Evolutionary conservation across 2,329 filamentous ascomycete genomes (phyloP).

Genomic region (Trichoderma oligosporum): DNA sequence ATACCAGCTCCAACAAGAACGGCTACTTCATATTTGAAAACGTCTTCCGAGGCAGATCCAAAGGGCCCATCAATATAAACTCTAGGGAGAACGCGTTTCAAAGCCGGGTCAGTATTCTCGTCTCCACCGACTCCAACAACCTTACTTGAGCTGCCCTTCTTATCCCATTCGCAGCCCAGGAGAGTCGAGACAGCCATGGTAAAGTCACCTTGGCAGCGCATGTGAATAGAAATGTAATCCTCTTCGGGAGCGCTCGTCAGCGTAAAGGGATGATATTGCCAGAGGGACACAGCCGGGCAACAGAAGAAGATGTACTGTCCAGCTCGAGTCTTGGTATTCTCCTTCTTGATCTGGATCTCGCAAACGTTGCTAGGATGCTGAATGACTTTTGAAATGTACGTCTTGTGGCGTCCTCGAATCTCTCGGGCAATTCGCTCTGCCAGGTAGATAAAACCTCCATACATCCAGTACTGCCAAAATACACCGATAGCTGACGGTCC

Average conservation of each 20-base stretch:
- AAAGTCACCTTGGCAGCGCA: conserved; percentile 79
- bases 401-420: conserved; percentile 75
- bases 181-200: conserved; percentile 65
- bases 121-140: conserved; percentile 65
- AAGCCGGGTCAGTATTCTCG: conserved; percentile 62
- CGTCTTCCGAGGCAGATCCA: conserved; percentile 80
- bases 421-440: conserved; percentile 76
- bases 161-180: conserved; percentile 71
- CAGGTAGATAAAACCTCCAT: conserved; percentile 75
- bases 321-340: conserved; percentile 74
- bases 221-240: conserved; percentile 84
- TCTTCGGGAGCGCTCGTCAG: conserved; percentile 84
- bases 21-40: conserved; percentile 82
- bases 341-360: conserved; percentile 90
- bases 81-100: conserved; percentile 70
- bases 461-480: conserved; percentile 90
- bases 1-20: conserved; percentile 80
- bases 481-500: conserved; percentile 65
- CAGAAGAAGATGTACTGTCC: conserved; percentile 89
- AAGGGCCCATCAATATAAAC: conserved; percentile 84
- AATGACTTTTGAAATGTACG: conserved; percentile 82
- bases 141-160: conserved; percentile 52
- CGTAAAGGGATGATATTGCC: conserved; percentile 87
- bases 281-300: conserved; percentile 79
- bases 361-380: conserved; percentile 86